Conservation (phyloP, 139 green algal genomes). For the Monoraphidium neglectum region DNA sequence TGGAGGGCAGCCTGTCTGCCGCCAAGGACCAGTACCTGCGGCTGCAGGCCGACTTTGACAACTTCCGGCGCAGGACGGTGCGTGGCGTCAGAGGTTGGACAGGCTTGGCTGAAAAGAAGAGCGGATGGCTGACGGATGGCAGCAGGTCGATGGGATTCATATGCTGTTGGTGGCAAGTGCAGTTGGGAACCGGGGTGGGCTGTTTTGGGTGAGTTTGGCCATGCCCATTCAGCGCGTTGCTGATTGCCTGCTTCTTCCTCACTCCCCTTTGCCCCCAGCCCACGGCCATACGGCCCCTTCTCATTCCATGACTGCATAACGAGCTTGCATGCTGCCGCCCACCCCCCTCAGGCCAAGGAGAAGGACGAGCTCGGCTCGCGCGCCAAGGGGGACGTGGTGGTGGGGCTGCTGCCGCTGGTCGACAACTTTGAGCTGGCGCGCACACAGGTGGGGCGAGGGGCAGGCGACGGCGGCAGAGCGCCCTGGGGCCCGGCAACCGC, state of each 20-base stretch:
- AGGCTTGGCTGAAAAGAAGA: too few species aligned
- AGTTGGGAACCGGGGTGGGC: too few species aligned
- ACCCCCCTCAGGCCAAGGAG: slow-evolving; percentile 62
- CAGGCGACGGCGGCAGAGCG: too few species aligned
- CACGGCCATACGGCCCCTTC: too few species aligned
- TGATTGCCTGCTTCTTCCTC: too few species aligned
- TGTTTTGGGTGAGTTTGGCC: too few species aligned
- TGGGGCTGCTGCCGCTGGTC: slow-evolving; percentile 85
- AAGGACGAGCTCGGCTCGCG: slow-evolving; percentile 66
- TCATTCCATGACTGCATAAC: not conserved
- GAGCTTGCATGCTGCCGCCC: not conserved
- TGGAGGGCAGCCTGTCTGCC: slow-evolving; percentile 36
- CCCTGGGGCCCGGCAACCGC: too few species aligned
- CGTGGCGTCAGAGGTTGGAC: not conserved
- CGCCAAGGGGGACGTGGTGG: slow-evolving; percentile 76
- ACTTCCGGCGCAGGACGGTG: slow-evolving; percentile 92
- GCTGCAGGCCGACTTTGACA: slow-evolving; percentile 98
- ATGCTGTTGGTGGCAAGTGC: too few species aligned
- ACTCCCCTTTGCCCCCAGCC: too few species aligned
- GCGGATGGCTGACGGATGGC: too few species aligned
- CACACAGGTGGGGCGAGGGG: slow-evolving; percentile 42
- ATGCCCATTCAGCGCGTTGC: too few species aligned
- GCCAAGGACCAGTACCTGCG: slow-evolving; percentile 87
- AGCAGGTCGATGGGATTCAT: too few species aligned
- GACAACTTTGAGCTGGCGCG: slow-evolving; percentile 97